A percentile compares a stretch with the other conserved stretches of the same genome.
phyloP scores from a whole-genome alignment of 2,329 filamentous ascomycete genomes.

The Ustilaginoidea virens region DNA sequence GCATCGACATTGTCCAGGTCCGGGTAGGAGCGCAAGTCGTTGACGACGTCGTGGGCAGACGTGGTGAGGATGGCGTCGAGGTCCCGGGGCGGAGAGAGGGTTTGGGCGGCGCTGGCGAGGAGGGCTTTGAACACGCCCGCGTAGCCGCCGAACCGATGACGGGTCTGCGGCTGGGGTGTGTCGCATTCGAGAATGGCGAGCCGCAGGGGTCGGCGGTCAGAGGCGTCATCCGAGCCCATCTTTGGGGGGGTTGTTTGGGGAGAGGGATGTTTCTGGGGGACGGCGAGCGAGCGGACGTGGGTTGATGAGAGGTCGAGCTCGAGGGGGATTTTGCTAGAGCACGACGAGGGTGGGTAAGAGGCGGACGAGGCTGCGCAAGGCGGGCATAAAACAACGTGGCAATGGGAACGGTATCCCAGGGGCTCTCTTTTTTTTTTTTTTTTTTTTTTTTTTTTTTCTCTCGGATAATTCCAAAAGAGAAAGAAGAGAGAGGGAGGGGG shows the following conservation, averaged over 20 bases:
- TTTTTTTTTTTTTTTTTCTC: too few species aligned
- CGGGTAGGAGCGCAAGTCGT: slow-evolving; percentile 51
- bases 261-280: too few species aligned
- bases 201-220: too few species aligned
- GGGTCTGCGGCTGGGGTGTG: slow-evolving; percentile 50
- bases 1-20: slow-evolving; percentile 62
- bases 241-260: too few species aligned
- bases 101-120: slow-evolving; percentile 35
- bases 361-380: not conserved
- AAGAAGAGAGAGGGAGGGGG: not conserved
- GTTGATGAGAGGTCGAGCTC: too few species aligned
- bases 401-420: not conserved
- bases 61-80: slow-evolving; percentile 38
- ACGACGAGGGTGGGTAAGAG: not conserved
- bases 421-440: not conserved
- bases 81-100: slow-evolving; percentile 23
- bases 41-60: slow-evolving; percentile 55
- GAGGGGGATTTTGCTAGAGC: not conserved
- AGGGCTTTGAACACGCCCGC: slow-evolving; percentile 52
- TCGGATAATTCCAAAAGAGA: too few species aligned
- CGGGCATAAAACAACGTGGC: too few species aligned
- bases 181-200: slow-evolving; percentile 86
- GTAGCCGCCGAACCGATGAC: slow-evolving; percentile 55
- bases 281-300: too few species aligned
- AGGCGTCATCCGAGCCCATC: too few species aligned